Evolutionary conservation across 1,284 basidiomycete species (phyloP).

Genomic region (Ceratobasidium papillatum): DNA sequence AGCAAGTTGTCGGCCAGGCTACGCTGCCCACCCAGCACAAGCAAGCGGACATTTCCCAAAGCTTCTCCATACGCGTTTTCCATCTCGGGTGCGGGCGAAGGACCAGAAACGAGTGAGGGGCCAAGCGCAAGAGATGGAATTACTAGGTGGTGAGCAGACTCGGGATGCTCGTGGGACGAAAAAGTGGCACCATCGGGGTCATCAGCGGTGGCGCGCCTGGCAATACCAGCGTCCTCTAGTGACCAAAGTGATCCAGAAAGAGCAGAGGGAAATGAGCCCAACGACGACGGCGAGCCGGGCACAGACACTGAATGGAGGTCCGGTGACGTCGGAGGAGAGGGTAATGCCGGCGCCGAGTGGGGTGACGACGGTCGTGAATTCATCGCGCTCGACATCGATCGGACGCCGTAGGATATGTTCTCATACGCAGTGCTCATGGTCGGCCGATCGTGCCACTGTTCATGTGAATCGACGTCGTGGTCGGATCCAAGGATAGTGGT

Average conservation of each 20-base stretch:
- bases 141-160: conserved; percentile 38
- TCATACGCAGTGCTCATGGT: conserved; percentile 24
- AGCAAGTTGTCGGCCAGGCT: conserved; percentile 39
- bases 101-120: conserved; percentile 22
- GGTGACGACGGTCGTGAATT: conserved; percentile 19
- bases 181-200: conserved; percentile 19
- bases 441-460: neutral
- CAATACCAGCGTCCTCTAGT: conserved; percentile 4
- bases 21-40: conserved; percentile 40
- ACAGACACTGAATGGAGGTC: conserved; percentile 25
- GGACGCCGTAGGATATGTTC: conserved; percentile 31
- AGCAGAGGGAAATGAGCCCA: conserved; percentile 29
- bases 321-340: conserved; percentile 36
- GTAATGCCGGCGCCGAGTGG: conserved; percentile 24
- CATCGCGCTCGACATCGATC: conserved; percentile 25
- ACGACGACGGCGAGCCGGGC: conserved; percentile 26
- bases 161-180: conserved; percentile 42
- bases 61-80: conserved; percentile 31
- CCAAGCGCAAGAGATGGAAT: conserved; percentile 39
- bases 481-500: neutral
- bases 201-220: conserved; percentile 7
- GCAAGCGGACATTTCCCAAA: conserved; percentile 36
- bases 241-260: conserved; percentile 36
- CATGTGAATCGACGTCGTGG: conserved; percentile 26
- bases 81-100: conserved; percentile 5